A percentile compares a stretch with the other conserved stretches of the same genome.
Evolutionary conservation across 1,284 basidiomycete genomes (phyloP).

Genomic region (Lentinus polychrous): DNA sequence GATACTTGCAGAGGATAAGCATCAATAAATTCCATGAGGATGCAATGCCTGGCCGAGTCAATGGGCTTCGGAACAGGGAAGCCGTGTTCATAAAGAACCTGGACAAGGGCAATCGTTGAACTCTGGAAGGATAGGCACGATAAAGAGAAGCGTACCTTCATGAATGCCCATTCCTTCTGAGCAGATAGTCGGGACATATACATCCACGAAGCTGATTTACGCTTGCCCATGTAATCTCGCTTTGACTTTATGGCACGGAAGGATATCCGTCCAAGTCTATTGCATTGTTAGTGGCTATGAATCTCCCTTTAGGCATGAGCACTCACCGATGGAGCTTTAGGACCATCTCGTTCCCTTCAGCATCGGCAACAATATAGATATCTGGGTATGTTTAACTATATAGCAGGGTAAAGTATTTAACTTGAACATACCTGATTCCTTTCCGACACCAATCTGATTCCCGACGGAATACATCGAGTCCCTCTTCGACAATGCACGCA

Average conservation of each 20-base stretch:
- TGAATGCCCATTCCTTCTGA: slow-evolving; percentile 97
- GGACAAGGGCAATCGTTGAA: slow-evolving; percentile 4
- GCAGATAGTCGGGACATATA: slow-evolving; percentile 97
- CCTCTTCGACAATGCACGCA: slow-evolving; percentile 87
- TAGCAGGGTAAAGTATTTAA: slow-evolving; percentile 1
- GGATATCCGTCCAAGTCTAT: slow-evolving; percentile 90
- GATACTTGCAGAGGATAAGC: slow-evolving; percentile 82
- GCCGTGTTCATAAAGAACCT: slow-evolving; percentile 90
- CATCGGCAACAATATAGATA: slow-evolving; percentile 89
- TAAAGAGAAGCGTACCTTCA: slow-evolving; percentile 86
- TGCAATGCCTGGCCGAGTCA: slow-evolving; percentile 91
- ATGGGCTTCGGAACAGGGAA: slow-evolving; percentile 94
- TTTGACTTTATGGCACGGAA: slow-evolving; percentile 98
- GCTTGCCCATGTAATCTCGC: slow-evolving; percentile 93
- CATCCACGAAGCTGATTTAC: slow-evolving; percentile 98
- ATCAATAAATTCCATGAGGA: slow-evolving; percentile 95
- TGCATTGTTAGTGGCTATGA: slow-evolving; percentile 3
- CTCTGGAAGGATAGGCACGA: not conserved
- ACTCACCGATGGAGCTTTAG: slow-evolving; percentile 86
- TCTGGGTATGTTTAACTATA: slow-evolving; percentile 38
- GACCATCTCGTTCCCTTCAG: slow-evolving; percentile 80
- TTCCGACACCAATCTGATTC: slow-evolving; percentile 97
- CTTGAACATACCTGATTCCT: slow-evolving; percentile 75
- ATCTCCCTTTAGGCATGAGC: not conserved
- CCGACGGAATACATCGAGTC: slow-evolving; percentile 86